Evolutionary conservation across 441 rosid species (phyloP).

Genomic region (Croton setiger): DNA sequence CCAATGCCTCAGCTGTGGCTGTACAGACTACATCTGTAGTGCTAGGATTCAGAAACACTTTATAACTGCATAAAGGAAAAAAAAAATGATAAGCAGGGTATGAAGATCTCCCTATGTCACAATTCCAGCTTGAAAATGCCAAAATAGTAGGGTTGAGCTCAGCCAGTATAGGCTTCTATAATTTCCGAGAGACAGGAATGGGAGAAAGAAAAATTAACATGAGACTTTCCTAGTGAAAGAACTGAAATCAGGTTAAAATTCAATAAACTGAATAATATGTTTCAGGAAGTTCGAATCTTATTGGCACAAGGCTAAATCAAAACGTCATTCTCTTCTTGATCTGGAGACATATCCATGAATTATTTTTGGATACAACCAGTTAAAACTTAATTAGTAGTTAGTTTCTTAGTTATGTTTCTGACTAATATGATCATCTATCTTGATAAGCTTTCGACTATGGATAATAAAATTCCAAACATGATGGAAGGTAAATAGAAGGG

Average conservation of each 20-base stretch:
- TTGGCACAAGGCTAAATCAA: background rate
- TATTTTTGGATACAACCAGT: background rate
- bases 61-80: conserved; percentile 50
- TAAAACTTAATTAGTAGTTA: background rate
- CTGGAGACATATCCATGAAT: background rate
- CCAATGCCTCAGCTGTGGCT: conserved; percentile 94
- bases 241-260: no score
- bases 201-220: no score
- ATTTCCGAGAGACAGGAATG: no score
- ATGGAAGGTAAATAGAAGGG: conserved; percentile 14
- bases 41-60: conserved; percentile 95
- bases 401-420: background rate
- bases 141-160: background rate
- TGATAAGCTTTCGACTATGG: background rate
- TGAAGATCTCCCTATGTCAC: background rate
- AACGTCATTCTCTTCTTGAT: background rate
- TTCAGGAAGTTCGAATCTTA: no score
- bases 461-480: background rate
- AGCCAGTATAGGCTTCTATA: background rate
- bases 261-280: no score
- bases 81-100: background rate
- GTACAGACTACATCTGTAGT: conserved; percentile 98
- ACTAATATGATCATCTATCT: background rate
- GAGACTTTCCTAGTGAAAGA: no score
- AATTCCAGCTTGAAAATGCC: background rate